Base-by-base conservation (phyloP, 73 alveolate genomes). In the Paramecium pentaurelia region DNA sequence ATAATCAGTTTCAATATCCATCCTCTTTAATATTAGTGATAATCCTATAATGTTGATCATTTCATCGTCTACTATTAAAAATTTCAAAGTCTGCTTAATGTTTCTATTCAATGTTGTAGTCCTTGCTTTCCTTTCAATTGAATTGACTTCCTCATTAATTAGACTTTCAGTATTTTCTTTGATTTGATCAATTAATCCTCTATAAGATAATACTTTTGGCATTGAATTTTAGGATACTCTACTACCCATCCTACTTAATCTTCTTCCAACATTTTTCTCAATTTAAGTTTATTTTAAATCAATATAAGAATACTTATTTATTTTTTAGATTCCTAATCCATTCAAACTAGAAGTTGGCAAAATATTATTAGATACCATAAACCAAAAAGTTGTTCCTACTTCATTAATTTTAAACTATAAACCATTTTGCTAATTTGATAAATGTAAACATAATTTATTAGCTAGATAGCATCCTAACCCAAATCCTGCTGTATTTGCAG, bases 1-100 rank as follows among this genome's bases (percentile, higher is more conserved):
- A 71, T 89, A 83, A 28, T 71, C 85, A 71, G 77, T 27, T 9
- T 89, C 83, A 18, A 42, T 32, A 49, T 49, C 28, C 71, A 80
- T 45, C 25, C 51, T 27, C 27, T 49, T 44, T n/a, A 80, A 27
- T 10, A 80, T 42, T 2, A 45, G n/a, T 49, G 25, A 28, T 80
- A 80, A 80, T 20, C 77, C 91, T 25, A 80, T 20, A 16, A 80
- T 80, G 25, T 80, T 80, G 16, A 45, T 42, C 47, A 45, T 45
- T 45, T 80, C 91, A 45, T 80, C 91, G 45, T 80, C 91, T 0
- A 80, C 91, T 20, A 80, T 80, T 32, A 80, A 38, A 80, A 80
- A 45, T 80, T 80, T 80, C 47, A 75, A 16, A 25, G 42, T 32
- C 12, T 64, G 16, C 30, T 64, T 64, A 2, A 64, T 64, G 12